Base-by-base conservation (phyloP, 257 asterid genomes). In the Fraxinus pennsylvanica region DNA sequence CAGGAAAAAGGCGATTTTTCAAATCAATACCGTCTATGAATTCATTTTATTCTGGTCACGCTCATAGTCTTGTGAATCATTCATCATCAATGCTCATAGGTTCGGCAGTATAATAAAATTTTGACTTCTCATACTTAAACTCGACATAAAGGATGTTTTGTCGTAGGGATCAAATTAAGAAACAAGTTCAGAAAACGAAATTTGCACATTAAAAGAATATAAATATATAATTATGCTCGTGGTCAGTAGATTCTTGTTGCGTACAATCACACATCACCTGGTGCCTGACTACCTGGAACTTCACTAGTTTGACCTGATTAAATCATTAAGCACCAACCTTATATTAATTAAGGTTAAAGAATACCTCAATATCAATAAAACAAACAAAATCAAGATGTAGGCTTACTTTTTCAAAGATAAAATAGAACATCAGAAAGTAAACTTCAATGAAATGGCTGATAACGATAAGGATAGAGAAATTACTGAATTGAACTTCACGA, bases 401-500 rank as follows among this genome's bases (percentile, higher is more conserved):
- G 27, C 52, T 13, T 80, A 38, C 77, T 75, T 35, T 25, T 50
- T 66, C 32, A 19, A 71, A 21, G 33, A 73, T 8, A 39, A 8
- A 2, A 39, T 12, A 33, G 68, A 59, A 47, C 19, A 9, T 36
- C 38, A 35, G 14, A 22, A 72, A 35, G 67, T n/a, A 47, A 30
- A 38, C 6, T 67, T 68, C 21, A 41, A 52, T 33, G 69, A 79
- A 38, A 47, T 13, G 35, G 47, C 36, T 61, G 71, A 75, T 67
- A 14, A 70, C 30, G 72, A 68, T 69, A 27, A 50, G 38, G 76
- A 73, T 52, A 74, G 79, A 27, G 78, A 41, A 84, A 90, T 86
- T 85, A 96, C 99, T 96, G 84, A 85, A 96, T 87, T 96, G 99
- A 71, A 96, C 79, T 50, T 93, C 92, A 14, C 78, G 91, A 81